Evolutionary conservation across 176 grass and related monocot species (phyloP).

Genomic region (Otatea glauca): DNA sequence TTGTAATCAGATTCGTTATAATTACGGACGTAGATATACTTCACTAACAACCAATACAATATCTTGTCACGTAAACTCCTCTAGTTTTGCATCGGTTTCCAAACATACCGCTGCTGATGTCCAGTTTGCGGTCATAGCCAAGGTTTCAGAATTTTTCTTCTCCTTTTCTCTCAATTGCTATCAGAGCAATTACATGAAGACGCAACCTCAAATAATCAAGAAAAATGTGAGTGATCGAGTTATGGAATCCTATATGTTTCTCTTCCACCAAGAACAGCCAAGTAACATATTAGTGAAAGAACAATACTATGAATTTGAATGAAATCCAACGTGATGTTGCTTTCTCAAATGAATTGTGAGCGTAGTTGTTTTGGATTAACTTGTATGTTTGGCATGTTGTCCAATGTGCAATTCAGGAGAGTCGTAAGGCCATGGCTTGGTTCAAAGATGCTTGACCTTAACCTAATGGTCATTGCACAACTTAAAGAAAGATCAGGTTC

Average conservation of each 20-base stretch:
- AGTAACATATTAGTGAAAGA: not conserved
- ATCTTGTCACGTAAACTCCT: not conserved
- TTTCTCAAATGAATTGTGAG: not conserved
- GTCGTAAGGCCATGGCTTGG: conserved; percentile 86
- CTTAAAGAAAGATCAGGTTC: conserved; percentile 74
- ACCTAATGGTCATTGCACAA: conserved; percentile 68
- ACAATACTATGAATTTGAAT: not conserved
- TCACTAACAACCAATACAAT: too few species aligned
- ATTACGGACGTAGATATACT: not conserved
- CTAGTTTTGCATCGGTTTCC: too few species aligned
- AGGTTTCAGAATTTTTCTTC: too few species aligned
- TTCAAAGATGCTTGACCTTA: conserved; percentile 85
- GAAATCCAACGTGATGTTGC: conserved; percentile 3
- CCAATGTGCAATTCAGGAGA: conserved; percentile 61
- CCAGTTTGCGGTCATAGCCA: too few species aligned
- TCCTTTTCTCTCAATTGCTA: too few species aligned
- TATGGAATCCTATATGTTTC: not conserved
- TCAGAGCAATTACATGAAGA: too few species aligned
- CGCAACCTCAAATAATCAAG: too few species aligned
- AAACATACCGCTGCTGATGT: too few species aligned
- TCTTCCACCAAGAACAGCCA: not conserved
- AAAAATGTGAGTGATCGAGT: not conserved
- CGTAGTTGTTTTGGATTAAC: not conserved
- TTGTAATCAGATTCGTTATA: not conserved
- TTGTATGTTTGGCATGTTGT: conserved; percentile 10